Percentiles rank a stretch among this genome's conserved stretches.
Conservation (phyloP, 305 asterid genomes). For the Coffea humblotiana region DNA sequence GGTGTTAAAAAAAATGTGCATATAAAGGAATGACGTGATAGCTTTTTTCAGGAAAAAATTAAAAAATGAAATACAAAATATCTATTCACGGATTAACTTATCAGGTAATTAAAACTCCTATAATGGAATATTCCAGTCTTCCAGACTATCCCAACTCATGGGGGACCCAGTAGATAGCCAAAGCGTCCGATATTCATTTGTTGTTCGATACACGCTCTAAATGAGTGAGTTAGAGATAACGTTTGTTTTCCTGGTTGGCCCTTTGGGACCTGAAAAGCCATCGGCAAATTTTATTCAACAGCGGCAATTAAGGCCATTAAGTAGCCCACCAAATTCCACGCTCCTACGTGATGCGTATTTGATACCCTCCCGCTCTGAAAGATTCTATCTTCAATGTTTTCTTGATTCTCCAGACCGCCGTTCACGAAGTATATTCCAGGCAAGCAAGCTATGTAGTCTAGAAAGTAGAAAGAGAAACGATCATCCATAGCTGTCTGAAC, state of each 20-base stretch:
- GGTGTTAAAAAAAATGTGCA: no score
- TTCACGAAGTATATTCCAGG: conserved; percentile 19
- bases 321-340: conserved; percentile 4
- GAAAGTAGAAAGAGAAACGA: background rate
- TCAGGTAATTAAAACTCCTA: background rate
- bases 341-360: background rate
- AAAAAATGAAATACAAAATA: no score
- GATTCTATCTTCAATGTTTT: conserved; percentile 1
- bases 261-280: conserved; percentile 22
- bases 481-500: background rate
- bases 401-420: conserved; percentile 7
- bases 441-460: background rate
- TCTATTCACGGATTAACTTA: background rate
- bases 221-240: conserved; percentile 4
- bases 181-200: conserved; percentile 10
- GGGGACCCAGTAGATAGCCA: background rate
- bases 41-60: background rate
- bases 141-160: background rate
- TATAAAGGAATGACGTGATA: no score
- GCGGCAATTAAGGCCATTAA: background rate
- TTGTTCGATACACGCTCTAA: conserved; percentile 14
- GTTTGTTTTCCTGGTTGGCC: conserved; percentile 4
- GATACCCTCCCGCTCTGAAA: background rate
- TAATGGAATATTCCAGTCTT: conserved; percentile 17
- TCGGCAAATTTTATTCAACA: background rate